phyloP scores from a whole-genome alignment of 208 protist species.

The Tritrichomonas foetus region DNA sequence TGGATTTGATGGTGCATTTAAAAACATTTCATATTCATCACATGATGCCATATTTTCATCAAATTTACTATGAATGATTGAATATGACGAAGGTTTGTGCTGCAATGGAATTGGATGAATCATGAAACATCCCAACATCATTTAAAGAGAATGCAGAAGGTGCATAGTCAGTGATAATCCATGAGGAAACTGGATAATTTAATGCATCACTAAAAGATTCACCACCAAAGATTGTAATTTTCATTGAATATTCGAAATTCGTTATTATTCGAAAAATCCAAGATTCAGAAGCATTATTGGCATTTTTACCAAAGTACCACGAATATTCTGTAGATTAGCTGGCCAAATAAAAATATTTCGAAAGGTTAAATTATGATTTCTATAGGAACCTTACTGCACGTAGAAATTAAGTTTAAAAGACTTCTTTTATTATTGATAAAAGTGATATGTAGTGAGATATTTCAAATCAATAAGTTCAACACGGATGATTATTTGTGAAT shows the following conservation, averaged over 20 bases:
- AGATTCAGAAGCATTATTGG: not conserved
- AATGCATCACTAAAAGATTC: not conserved
- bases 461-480: too few species aligned
- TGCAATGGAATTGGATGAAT: not conserved
- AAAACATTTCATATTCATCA: not conserved
- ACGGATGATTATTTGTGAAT: too few species aligned
- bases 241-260: slow-evolving; percentile 25
- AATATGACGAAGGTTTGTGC: not conserved
- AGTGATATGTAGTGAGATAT: too few species aligned
- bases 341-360: too few species aligned
- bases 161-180: not conserved
- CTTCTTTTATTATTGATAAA: too few species aligned
- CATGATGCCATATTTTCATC: not conserved
- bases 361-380: too few species aligned
- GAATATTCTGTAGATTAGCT: too few species aligned
- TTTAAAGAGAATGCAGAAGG: not conserved
- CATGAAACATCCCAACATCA: not conserved
- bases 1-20: not conserved
- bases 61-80: not conserved
- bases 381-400: too few species aligned
- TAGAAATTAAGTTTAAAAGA: too few species aligned
- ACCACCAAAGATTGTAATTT: not conserved
- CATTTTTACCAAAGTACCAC: too few species aligned
- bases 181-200: slow-evolving; percentile 14
- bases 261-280: not conserved